Conservation (phyloP, 495 filamentous ascomycete species). For the Penicillium roqueforti region DNA sequence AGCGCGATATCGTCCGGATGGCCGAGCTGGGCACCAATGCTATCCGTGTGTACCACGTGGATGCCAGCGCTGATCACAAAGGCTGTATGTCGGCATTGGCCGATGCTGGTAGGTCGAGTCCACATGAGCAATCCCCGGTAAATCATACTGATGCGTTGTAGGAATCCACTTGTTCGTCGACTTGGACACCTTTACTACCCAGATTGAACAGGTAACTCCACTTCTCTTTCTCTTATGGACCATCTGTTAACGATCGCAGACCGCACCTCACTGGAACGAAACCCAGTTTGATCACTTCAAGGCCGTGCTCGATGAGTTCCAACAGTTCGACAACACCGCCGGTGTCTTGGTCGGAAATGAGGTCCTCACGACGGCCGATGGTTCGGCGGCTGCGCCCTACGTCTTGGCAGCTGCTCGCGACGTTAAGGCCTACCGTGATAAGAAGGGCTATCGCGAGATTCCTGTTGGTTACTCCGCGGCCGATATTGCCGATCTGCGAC, state of each 20-base stretch:
- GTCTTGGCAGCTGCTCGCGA: constrained; percentile 78
- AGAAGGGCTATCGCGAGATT: constrained; percentile 75
- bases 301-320: constrained; percentile 74
- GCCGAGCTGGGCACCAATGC: constrained; percentile 73
- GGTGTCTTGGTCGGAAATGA: constrained; percentile 88
- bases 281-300: constrained; percentile 62
- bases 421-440: constrained; percentile 74
- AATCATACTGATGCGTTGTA: neutral
- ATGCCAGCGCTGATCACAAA: constrained; percentile 63
- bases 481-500: constrained; percentile 74
- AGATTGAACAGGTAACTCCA: constrained; percentile 61
- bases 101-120: constrained; percentile 51
- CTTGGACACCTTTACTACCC: constrained; percentile 76
- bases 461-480: constrained; percentile 89
- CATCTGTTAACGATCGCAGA: constrained; percentile 17
- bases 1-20: constrained; percentile 74
- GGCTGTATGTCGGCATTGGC: constrained; percentile 68
- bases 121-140: neutral
- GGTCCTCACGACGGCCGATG: constrained; percentile 55
- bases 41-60: constrained; percentile 88
- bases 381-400: constrained; percentile 69
- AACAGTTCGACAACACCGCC: constrained; percentile 70
- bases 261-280: constrained; percentile 60
- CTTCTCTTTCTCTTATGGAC: neutral
- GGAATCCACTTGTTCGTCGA: constrained; percentile 72